Conservation (phyloP, 257 asterid species). For the Petrea volubilis region DNA sequence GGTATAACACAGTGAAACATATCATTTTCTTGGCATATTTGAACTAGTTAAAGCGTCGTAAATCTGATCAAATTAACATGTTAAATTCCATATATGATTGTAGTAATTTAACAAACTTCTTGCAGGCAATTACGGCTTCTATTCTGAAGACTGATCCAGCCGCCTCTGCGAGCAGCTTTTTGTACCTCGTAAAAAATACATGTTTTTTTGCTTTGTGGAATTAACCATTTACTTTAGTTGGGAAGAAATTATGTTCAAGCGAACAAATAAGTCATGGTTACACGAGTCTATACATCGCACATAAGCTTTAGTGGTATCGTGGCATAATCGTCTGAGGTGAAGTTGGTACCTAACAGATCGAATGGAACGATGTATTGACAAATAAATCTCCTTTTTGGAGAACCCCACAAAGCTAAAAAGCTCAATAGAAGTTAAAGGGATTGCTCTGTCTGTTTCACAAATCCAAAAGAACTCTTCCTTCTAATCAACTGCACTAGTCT, state of each 20-base stretch:
- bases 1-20: not conserved
- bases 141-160: not conserved
- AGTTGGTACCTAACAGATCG: no score
- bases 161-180: not conserved
- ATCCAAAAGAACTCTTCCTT: not conserved
- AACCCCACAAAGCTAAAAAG: not conserved
- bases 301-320: no score
- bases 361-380: no score
- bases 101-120: not conserved
- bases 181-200: no score
- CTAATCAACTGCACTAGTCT: not conserved
- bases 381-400: not conserved
- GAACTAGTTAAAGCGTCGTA: not conserved
- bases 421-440: not conserved
- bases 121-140: not conserved
- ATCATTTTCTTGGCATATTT: not conserved
- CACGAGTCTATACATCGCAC: no score
- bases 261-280: no score
- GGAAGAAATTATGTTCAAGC: no score
- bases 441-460: constrained; percentile 6
- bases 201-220: no score
- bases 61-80: not conserved
- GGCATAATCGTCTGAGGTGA: no score
- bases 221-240: no score
- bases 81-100: not conserved